Evolutionary conservation across 768 basidiomycete species (phyloP), one percentile per base, ranked within the genome.

Genomic region (Calocybe gangraenosa): DNA sequence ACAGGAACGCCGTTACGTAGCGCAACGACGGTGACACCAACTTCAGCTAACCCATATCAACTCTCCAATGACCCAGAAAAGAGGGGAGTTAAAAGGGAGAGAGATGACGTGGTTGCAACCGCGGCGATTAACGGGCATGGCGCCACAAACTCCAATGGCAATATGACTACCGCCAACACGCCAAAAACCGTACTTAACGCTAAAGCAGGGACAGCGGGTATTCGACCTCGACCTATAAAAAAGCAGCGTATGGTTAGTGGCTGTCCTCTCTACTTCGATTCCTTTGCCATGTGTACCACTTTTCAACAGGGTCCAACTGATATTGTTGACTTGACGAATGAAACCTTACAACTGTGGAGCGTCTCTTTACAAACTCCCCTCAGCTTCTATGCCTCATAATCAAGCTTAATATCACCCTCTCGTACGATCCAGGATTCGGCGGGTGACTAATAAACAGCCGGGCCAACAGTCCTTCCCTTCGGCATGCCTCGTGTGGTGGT

Each of bases 221-320:
- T 73, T 11, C 70, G 81, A 44, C 84, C 85, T 21, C 71, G 86
- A 52, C 86, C 86, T 17, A 58, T 82, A 34, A 89, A 89, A 74
- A 88, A 85, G 64, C 84, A 80, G 58, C 74, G 83, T 50, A 70
- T 85, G 79, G 86, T 87, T 54, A 56, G 80, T 71, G 34, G 33
- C 25, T 28, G 38, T 42, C 44, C 40, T 49, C 52, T 38, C 34
- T 46, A 44, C 33, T 17, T 44, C n/a, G 32, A 30, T 42, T 31
- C 22, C 40, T 47, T 52, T 34, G 25, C 54, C 30, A 25, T 18
- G 38, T 33, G 14, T 22, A 18, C 40, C 39, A 21, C 34, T 37
- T 18, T 19, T 47, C 14, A 17, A 20, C n/a, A n/a, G n/a, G n/a
- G 20, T 35, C n/a, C 25, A 7, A 11, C 25, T 28, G 25, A 11